Conservation (phyloP, 164 flowering plant species). For the Magnolia changhungtana region DNA sequence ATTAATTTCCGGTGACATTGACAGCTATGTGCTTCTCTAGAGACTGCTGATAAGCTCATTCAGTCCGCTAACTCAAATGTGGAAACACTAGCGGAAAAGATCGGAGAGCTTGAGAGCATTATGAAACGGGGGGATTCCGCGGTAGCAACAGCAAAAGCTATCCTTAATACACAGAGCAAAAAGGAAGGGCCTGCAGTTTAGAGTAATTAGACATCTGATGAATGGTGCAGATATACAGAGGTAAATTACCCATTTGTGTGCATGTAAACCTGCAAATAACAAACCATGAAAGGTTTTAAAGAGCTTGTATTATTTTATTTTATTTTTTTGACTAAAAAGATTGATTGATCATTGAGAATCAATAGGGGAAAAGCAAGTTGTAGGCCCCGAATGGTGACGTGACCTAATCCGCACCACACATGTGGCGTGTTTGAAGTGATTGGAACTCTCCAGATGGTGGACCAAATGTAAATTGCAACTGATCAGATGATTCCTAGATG, state of each 20-base stretch:
- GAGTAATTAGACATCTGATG: neutral
- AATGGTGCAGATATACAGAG: neutral
- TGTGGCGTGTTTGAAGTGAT: too few relatives aligned
- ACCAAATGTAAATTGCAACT: too few relatives aligned
- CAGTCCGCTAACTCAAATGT: constrained; percentile 48
- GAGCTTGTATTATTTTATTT: neutral
- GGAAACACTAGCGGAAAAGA: constrained; percentile 45
- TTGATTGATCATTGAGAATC: too few relatives aligned
- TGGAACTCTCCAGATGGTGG: too few relatives aligned
- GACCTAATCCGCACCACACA: too few relatives aligned
- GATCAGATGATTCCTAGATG: too few relatives aligned
- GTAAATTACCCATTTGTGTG: neutral
- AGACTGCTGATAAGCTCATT: constrained; percentile 71
- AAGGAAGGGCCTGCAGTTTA: constrained; percentile 9
- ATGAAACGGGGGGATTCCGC: constrained; percentile 59
- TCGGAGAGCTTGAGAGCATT: constrained; percentile 53
- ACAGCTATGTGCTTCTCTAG: constrained; percentile 72
- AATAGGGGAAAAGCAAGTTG: too few relatives aligned
- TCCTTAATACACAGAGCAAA: constrained; percentile 29
- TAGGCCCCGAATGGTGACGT: too few relatives aligned
- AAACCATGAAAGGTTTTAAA: neutral
- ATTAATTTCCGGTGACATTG: neutral
- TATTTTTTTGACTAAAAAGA: too few relatives aligned
- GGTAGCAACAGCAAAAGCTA: constrained; percentile 43
- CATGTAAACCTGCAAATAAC: neutral